A percentile compares a stretch with the other conserved stretches of the same genome.
Evolutionary conservation across 495 filamentous ascomycete species (phyloP).

Genomic region (Trichoderma parareesei): DNA sequence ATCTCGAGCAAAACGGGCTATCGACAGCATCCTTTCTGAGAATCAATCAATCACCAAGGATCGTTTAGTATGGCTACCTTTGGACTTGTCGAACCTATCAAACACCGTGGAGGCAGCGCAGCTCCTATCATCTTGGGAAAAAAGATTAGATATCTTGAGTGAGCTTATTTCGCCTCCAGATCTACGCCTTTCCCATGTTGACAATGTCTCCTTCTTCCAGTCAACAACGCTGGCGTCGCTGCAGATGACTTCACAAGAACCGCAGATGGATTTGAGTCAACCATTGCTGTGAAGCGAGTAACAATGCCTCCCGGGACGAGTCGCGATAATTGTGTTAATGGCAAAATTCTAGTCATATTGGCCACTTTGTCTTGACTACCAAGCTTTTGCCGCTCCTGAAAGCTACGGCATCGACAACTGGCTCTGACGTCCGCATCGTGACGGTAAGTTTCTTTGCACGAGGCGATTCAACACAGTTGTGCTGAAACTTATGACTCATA

Average conservation of each 20-base stretch:
- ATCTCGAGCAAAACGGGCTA: not conserved
- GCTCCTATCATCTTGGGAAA: not conserved
- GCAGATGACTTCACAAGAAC: not conserved
- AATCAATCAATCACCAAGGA: not conserved
- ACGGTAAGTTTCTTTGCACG: not conserved
- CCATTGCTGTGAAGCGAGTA: not conserved
- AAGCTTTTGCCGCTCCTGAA: not conserved
- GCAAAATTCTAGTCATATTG: not conserved
- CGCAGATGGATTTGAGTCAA: not conserved
- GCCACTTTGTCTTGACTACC: not conserved
- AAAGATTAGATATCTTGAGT: not conserved
- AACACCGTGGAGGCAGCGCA: not conserved
- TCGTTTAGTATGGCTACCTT: not conserved
- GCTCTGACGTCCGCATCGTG: not conserved
- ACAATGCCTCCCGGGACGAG: not conserved
- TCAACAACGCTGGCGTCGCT: not conserved
- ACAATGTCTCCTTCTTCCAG: not conserved
- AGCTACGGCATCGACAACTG: not conserved
- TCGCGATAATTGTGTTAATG: not conserved
- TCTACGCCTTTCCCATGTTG: not conserved
- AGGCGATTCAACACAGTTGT: not conserved
- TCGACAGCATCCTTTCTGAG: not conserved
- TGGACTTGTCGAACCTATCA: not conserved
- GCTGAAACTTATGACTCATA: not conserved
- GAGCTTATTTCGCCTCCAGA: not conserved